Evolutionary conservation across 768 basidiomycete species (phyloP), one percentile per base, ranked within the genome.

Genomic region (Sutorius australiensis): DNA sequence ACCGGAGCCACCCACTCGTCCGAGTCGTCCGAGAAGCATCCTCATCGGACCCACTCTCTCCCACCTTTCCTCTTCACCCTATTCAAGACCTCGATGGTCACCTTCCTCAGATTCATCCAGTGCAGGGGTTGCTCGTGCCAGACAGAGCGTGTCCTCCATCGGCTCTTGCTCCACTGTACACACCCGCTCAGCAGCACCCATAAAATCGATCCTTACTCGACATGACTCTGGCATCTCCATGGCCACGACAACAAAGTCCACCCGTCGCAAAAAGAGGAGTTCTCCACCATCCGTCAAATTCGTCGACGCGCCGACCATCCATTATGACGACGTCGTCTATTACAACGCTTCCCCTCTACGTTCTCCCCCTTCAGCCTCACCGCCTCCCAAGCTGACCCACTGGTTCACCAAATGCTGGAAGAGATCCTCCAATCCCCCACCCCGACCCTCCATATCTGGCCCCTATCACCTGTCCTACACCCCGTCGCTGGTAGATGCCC

Each of bases 271-370:
- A 53, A 72, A 61, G 56, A 71, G 44, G 28, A 71, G 67, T n/a
- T 64, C 68, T 7, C 58, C 72, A 11, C 62, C 71, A 48, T 85
- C 82, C 32, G 87, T 89, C 46, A 89, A 85, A 58, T 89, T 88
- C 56, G 82, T 82, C 28, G 84, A 86, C 52, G 72, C 75, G 48
- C 85, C 86, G 14, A 84, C 77, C 3, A 74, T 86, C 9, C 78
- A 84, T 61, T 83, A 83, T 51, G 55, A 57, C 7, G 36, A 63
- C 33, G 53, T 39, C 24, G 16, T 55, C 10, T 61, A 61, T 51
- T 32, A 36, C 17, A 48, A 57, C 49, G 10, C 49, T 12, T 53
- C 64, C 9, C 42, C 67, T n/a, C 57, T 37, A 2, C 60, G 43
- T 33, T 58, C 59, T 1, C 53, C 58, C n/a, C 36, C 51, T 36